Percentiles rank a stretch among this genome's conserved stretches.
These are phyloP conservation scores for Puccinia coronata DNA, from an alignment of 1,284 basidiomycete species.

Conservation along the genomic window DNA sequence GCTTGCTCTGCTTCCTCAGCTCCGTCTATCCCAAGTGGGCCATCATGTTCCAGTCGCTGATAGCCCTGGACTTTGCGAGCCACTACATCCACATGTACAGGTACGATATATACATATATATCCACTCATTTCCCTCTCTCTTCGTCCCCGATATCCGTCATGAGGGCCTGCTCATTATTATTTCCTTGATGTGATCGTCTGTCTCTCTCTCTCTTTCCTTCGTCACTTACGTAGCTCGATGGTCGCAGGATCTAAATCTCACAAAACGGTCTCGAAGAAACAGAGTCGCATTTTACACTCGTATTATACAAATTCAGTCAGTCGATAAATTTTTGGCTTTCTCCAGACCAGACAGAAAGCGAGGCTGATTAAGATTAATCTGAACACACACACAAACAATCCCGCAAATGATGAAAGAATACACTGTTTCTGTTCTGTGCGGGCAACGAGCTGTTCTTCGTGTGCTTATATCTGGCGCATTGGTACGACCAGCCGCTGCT, in stretches of 20 bases:
- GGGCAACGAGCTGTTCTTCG: constrained; percentile 96
- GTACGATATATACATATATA: too few relatives aligned
- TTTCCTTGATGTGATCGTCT: too few relatives aligned
- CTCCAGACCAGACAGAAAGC: too few relatives aligned
- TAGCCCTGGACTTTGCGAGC: constrained; percentile 94
- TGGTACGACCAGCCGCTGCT: constrained; percentile 47
- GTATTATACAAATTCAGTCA: constrained; percentile 49
- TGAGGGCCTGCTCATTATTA: too few relatives aligned
- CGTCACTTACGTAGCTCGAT: constrained; percentile 70
- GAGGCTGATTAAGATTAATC: too few relatives aligned
- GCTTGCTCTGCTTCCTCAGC: constrained; percentile 88
- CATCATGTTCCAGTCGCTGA: constrained; percentile 87
- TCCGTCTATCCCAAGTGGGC: constrained; percentile 81
- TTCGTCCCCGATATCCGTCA: too few relatives aligned
- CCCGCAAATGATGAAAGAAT: constrained; percentile 52
- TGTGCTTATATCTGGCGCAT: constrained; percentile 78
- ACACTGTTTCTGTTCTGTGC: constrained; percentile 92
- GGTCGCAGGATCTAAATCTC: constrained; percentile 80
- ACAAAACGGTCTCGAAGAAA: constrained; percentile 49
- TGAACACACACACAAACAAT: too few relatives aligned
- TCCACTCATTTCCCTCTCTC: too few relatives aligned
- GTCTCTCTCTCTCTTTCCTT: not conserved
- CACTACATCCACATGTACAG: constrained; percentile 96
- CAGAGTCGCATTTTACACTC: constrained; percentile 49
- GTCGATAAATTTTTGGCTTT: not conserved